Conservation (phyloP, 2,329 filamentous ascomycete species). For the Ophiostoma fasciatum region DNA sequence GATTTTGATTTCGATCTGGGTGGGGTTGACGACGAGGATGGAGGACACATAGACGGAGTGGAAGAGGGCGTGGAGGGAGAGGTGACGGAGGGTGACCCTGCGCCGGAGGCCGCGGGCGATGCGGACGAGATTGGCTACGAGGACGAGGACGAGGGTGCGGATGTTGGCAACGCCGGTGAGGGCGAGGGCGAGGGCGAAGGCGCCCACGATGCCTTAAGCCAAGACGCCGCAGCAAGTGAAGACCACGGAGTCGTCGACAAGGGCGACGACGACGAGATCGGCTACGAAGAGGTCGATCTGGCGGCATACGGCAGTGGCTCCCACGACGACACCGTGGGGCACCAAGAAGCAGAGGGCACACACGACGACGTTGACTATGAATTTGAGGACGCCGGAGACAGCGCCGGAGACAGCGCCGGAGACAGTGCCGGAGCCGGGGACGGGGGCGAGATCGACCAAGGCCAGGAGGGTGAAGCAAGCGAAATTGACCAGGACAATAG, state of each 20-base stretch:
- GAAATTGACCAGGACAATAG: slow-evolving; percentile 1
- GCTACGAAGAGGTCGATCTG: slow-evolving; percentile 19
- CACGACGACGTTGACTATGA: slow-evolving; percentile 7
- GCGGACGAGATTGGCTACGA: slow-evolving; percentile 12
- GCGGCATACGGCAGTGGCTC: background rate
- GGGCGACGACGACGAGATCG: slow-evolving; percentile 21
- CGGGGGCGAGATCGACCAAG: background rate
- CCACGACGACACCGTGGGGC: background rate
- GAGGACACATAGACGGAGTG: slow-evolving; percentile 8
- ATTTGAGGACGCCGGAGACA: slow-evolving; percentile 3
- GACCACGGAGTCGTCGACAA: slow-evolving; percentile 9
- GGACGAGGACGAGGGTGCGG: slow-evolving; percentile 5
- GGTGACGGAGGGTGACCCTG: slow-evolving; percentile 5
- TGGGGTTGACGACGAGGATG: slow-evolving; percentile 12
- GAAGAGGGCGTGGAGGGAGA: no score
- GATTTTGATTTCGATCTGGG: slow-evolving; percentile 20
- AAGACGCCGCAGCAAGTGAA: no score
- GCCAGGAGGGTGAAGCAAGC: slow-evolving; percentile 2
- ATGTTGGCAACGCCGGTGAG: background rate
- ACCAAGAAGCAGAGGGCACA: background rate
- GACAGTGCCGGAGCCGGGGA: slow-evolving; percentile 10
- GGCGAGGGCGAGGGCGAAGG: slow-evolving; percentile 1
- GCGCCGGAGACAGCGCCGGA: slow-evolving; percentile 5
- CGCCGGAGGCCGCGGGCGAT: slow-evolving; percentile 6
- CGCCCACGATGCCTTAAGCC: no score